Evolutionary conservation across 2,329 filamentous ascomycete species (phyloP), one percentile per base, ranked within the genome.

Genomic region (Ascochyta lentis): DNA sequence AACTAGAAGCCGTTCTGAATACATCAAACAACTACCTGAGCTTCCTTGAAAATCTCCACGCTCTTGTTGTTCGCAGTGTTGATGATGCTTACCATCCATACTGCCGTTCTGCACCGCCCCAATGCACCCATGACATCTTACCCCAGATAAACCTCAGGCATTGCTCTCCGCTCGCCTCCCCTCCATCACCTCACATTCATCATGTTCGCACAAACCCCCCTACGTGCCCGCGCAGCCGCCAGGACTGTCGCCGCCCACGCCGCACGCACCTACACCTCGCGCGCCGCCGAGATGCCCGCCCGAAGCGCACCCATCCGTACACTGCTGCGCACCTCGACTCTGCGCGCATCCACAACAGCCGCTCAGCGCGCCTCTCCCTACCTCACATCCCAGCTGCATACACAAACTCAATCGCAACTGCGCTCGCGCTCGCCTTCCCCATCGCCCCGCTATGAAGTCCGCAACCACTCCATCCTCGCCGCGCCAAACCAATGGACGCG

Each of bases 401-500:
- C 47, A 8, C 47, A 49, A 16, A 35, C 46, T 2, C 52, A 55
- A 33, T 40, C 62, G 22, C 57, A 66, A 35, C 34, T 53, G 26
- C 67, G 59, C 37, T 48, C 67, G 24, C 66, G 65, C 33, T 64
- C 69, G 1, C 66, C 67, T 3, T 66, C 61, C 1, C 65, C 65
- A 9, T 65, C 68, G 1, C 65, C 62, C 2, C 66, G 65, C n/a
- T 71, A 69, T 55, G 56, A 65, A 43, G 41, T 59, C 24, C 65
- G 69, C 41, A 68, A 63, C 60, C 55, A 59, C 19, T 67, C 70
- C 13, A 23, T 71, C 27, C 61, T 65, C 41, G 63, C 70, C 5
- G 52, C 67, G 6, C 60, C 61, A 10, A 56, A 63, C 26, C 63
- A 69, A 51, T 75, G 71, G 71, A 74, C 71, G n/a, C 70, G 63